Base-by-base conservation (phyloP, 495 filamentous ascomycete species). In the Evernia prunastri region DNA sequence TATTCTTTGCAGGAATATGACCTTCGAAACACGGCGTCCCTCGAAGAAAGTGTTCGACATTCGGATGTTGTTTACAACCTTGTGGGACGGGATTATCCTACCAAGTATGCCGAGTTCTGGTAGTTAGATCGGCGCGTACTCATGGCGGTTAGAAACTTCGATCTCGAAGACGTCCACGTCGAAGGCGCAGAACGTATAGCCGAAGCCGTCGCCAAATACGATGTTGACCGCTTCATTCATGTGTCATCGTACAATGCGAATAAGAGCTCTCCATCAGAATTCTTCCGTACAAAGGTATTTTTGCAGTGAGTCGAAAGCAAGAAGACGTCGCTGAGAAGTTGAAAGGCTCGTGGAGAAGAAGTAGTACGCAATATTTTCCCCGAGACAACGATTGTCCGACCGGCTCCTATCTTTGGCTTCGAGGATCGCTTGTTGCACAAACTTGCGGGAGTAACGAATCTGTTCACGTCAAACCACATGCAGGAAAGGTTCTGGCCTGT, bases 41-140 rank as follows among this genome's bases (percentile, higher is more conserved):
- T 99, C 68, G 94, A 99, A 75, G 92, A 94, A 77, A 92, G 88
- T 68, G 93, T 99, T 47, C 84, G 94, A 72, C 94, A 99, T 77
- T 96, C 92, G 37, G 94, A 99, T 71, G 86, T 96, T 59, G 94
- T 99, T 56, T 97, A 92, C 82, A 99, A 97, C 76, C 83, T 99
- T 67, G 80, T 96, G 67, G 94, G 94, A 59, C 88, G 92, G 36
- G 86, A 90, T 71, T 97, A 97, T 71, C 89, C 93, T 67, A 99
- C 94, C 66, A 99, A 99, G 90, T 95, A 75, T 75, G 86, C 79
- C 33, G 45, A 17, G 29, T 57, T 33, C 15, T 17, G 47, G 42
- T 45, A 12, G 31, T 23, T 18, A 47, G 58, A 20, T 56, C 27
- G 36, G 12, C 8, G 40, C 11, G 35, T 70, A 51, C 72, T 79